phyloP scores from a whole-genome alignment of 1,284 basidiomycete genomes.

The Cutaneotrichosporon dermatis region DNA sequence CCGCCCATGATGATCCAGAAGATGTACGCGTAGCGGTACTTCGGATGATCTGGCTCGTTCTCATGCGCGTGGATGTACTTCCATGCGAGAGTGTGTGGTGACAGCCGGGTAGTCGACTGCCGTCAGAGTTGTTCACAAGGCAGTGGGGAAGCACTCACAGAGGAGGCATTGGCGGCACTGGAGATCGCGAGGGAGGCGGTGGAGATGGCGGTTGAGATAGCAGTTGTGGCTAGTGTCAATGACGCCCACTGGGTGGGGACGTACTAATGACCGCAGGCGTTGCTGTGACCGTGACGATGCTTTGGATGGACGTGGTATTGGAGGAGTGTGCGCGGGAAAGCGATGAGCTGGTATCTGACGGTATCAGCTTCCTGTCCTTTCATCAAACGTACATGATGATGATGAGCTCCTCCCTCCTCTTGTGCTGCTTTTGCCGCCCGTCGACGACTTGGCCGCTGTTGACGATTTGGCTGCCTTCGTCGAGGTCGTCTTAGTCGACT shows the following conservation, averaged over 20 bases:
- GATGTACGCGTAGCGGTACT: constrained; percentile 45
- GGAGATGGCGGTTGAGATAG: background rate
- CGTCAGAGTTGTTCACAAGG: background rate
- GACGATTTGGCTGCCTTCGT: no score
- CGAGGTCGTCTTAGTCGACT: no score
- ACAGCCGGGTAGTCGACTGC: background rate
- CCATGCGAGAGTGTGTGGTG: background rate
- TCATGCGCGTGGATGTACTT: background rate
- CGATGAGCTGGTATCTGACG: no score
- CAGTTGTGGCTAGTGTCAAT: background rate
- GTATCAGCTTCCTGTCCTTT: no score
- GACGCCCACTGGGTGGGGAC: background rate
- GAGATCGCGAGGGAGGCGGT: background rate
- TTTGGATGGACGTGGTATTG: background rate
- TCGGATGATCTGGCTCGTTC: constrained; percentile 2
- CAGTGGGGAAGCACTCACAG: no score
- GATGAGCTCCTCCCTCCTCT: no score
- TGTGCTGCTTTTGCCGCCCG: no score
- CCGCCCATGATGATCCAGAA: constrained; percentile 41
- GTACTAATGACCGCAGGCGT: background rate
- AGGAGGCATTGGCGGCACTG: background rate
- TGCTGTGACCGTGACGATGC: background rate
- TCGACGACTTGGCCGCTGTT: no score
- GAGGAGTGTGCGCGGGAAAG: no score
- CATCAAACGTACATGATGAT: no score